phyloP scores from a whole-genome alignment of 2,329 filamentous ascomycete species.

The Biscogniauxia sp. region DNA sequence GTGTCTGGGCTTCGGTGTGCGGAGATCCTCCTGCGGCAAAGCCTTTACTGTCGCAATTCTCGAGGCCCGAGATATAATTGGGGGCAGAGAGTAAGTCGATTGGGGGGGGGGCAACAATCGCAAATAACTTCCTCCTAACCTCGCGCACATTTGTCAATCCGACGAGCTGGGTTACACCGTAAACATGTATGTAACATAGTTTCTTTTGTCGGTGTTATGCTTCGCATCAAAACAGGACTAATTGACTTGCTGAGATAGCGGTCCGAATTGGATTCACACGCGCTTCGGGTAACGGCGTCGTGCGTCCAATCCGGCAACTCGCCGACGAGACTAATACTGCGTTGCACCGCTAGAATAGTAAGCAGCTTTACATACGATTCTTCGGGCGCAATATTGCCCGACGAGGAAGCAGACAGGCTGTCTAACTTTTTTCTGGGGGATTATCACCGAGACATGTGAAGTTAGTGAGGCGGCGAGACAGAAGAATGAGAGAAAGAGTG shows the following conservation, averaged over 20 bases:
- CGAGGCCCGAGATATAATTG: conserved; percentile 53
- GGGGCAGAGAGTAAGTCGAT: conserved; percentile 48
- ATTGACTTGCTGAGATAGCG: conserved; percentile 33
- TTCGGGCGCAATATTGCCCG: conserved; percentile 14
- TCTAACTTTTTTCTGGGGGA: conserved; percentile 15
- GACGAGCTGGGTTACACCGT: conserved; percentile 30
- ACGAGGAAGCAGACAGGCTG: conserved; percentile 9
- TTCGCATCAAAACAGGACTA: not conserved
- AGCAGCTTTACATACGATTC: conserved; percentile 41
- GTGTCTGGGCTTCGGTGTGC: conserved; percentile 56
- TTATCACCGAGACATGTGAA: conserved; percentile 51
- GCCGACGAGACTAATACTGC: conserved; percentile 47
- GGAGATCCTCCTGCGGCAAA: conserved; percentile 51
- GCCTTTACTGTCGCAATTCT: conserved; percentile 54
- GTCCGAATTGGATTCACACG: conserved; percentile 58
- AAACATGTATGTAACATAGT: conserved; percentile 25
- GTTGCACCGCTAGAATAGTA: conserved; percentile 46
- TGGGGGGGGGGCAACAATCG: no score
- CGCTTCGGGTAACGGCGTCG: conserved; percentile 39
- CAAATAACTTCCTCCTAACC: conserved; percentile 8
- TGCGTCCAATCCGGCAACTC: conserved; percentile 54
- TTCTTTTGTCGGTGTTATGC: not conserved
- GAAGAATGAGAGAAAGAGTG: conserved; percentile 35
- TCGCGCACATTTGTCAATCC: conserved; percentile 31
- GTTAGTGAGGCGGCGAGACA: conserved; percentile 50